These are phyloP conservation scores for Phlegmacium glaucopus DNA, from an alignment of 768 basidiomycete species.

Conservation along the genomic window DNA sequence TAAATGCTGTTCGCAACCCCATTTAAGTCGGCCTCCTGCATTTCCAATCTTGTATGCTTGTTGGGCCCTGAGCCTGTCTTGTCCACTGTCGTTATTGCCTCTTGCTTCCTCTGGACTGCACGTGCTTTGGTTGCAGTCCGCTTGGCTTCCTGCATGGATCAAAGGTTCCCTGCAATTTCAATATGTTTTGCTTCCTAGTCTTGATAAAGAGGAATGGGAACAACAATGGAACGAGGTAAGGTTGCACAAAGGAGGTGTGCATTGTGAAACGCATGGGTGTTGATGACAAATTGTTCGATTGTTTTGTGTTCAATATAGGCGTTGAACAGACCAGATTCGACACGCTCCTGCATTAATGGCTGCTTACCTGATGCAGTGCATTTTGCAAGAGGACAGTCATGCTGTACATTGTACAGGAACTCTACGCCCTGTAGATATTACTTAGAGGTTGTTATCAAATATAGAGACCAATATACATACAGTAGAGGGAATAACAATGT, in stretches of 20 bases:
- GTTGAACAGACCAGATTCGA: constrained; percentile 5
- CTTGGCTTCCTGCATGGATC: neutral
- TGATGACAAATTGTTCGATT: constrained; percentile 13
- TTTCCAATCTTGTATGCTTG: constrained; percentile 10
- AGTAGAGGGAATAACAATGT: neutral
- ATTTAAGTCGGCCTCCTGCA: neutral
- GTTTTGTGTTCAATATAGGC: constrained; percentile 10
- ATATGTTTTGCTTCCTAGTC: constrained; percentile 1
- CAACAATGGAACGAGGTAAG: constrained; percentile 9
- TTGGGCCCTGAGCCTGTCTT: constrained; percentile 3
- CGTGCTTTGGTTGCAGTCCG: too few species aligned
- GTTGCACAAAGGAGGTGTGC: constrained; percentile 10
- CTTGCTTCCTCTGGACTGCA: neutral
- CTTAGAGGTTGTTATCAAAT: neutral
- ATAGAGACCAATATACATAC: neutral
- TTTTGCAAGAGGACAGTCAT: constrained; percentile 15
- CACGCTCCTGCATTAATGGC: constrained; percentile 9
- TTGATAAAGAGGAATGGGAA: constrained; percentile 4
- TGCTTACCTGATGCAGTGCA: constrained; percentile 14
- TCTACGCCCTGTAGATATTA: neutral
- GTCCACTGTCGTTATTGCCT: neutral
- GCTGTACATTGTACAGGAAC: constrained; percentile 20
- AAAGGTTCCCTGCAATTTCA: constrained; percentile 3
- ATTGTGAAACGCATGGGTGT: constrained; percentile 18
- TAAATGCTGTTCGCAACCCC: too few species aligned